Evolutionary conservation across 495 filamentous ascomycete genomes (phyloP).

Genomic region (Clavariopsis aquatica): DNA sequence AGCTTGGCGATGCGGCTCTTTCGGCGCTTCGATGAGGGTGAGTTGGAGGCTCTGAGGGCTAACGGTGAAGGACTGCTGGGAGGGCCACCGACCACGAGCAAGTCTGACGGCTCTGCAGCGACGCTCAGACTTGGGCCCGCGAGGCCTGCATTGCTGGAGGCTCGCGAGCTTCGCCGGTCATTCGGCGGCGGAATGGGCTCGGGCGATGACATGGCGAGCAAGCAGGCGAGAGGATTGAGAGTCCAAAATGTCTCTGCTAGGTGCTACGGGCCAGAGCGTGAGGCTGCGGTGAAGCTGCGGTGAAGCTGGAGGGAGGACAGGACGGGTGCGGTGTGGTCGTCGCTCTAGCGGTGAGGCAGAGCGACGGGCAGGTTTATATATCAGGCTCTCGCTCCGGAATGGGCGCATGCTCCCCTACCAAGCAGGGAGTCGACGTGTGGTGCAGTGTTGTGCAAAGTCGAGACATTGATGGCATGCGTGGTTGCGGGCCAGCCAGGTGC

Average conservation of each 20-base stretch:
- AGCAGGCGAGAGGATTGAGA: conserved; percentile 11
- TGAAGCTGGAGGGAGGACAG: background rate
- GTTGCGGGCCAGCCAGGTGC: background rate
- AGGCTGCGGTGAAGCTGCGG: background rate
- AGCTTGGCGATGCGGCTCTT: conserved; percentile 25
- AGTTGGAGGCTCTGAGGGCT: conserved; percentile 36
- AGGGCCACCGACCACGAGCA: conserved; percentile 38
- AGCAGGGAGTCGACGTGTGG: conserved; percentile 6
- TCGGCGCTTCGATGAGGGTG: conserved; percentile 37
- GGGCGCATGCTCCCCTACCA: conserved; percentile 21
- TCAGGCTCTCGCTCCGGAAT: conserved; percentile 8
- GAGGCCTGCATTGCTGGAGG: conserved; percentile 24
- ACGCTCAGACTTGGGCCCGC: conserved; percentile 11
- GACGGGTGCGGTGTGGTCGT: background rate
- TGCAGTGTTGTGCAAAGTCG: conserved; percentile 21
- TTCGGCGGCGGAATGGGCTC: conserved; percentile 32
- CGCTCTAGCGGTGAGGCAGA: background rate
- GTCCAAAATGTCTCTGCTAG: background rate
- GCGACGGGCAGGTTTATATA: conserved; percentile 19
- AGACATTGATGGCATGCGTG: conserved; percentile 30
- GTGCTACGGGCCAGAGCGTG: background rate
- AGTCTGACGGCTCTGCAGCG: conserved; percentile 21
- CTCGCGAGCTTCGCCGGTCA: conserved; percentile 32
- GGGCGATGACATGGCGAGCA: conserved; percentile 31
- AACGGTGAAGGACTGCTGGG: conserved; percentile 34